Percentiles rank a stretch among this genome's conserved stretches.
Conservation (phyloP, 2,329 filamentous ascomycete genomes). For the Paraphoma chrysanthemicola region DNA sequence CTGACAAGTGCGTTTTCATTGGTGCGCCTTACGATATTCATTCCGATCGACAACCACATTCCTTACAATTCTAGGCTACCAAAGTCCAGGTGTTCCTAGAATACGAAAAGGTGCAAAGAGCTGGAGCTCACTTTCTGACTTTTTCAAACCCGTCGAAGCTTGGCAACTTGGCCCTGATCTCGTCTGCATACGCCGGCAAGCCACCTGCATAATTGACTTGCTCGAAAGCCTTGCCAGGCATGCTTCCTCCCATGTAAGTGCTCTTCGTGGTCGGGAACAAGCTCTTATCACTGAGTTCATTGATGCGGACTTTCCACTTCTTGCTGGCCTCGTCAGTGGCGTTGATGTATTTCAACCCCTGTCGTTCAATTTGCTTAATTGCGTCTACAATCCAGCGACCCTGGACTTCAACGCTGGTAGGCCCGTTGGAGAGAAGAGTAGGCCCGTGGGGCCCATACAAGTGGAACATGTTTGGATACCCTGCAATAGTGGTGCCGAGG, state of each 20-base stretch:
- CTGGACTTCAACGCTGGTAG: conserved; percentile 41
- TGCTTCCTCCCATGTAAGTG: background rate
- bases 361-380: conserved; percentile 37
- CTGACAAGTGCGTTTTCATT: no score
- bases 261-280: background rate
- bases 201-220: background rate
- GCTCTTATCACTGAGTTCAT: background rate
- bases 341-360: conserved; percentile 42
- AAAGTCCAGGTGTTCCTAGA: no score
- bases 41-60: no score
- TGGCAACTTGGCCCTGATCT: background rate
- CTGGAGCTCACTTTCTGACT: background rate
- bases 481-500: conserved; percentile 44
- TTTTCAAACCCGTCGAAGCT: background rate
- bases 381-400: conserved; percentile 48
- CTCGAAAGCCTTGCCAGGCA: background rate
- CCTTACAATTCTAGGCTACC: no score
- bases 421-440: background rate
- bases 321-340: conserved; percentile 44
- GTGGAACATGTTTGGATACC: background rate
- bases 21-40: no score
- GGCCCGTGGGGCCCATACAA: background rate
- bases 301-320: conserved; percentile 38
- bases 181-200: background rate
- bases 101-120: no score